phyloP scores from a whole-genome alignment of 768 basidiomycete genomes.

The Krasilnikovozyma curviuscula region DNA sequence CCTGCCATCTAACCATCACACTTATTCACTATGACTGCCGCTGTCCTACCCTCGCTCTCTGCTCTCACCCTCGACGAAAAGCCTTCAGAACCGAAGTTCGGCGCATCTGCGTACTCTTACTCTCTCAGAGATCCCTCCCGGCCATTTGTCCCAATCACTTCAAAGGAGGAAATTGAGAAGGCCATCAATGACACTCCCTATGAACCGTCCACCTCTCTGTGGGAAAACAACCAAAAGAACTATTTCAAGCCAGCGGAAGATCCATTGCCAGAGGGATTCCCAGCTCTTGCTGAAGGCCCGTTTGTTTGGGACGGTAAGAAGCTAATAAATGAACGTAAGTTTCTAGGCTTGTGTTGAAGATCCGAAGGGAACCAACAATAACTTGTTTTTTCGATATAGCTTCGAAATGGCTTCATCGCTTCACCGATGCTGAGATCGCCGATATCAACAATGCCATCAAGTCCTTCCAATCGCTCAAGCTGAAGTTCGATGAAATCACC shows the following conservation, averaged over 20 bases:
- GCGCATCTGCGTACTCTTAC: no score
- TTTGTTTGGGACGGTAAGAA: slow-evolving; percentile 15
- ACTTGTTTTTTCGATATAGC: slow-evolving; percentile 1
- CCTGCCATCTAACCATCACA: no score
- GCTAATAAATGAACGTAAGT: slow-evolving; percentile 15
- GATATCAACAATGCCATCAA: slow-evolving; percentile 11
- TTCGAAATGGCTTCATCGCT: slow-evolving; percentile 14
- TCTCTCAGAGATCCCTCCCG: no score
- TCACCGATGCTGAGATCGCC: slow-evolving; percentile 12
- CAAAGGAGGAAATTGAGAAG: background rate
- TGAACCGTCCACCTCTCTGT: background rate
- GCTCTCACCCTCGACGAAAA: no score
- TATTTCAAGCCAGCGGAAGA: background rate
- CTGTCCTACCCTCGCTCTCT: no score
- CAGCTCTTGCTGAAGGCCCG: slow-evolving; percentile 5
- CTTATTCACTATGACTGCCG: no score
- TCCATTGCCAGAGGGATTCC: slow-evolving; percentile 12
- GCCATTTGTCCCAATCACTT: no score
- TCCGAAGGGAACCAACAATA: no score
- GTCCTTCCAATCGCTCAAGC: slow-evolving; percentile 11
- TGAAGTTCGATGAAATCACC: slow-evolving; percentile 10
- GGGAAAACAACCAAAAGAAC: no score
- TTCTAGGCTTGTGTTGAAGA: no score
- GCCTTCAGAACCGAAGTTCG: no score
- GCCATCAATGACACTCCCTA: background rate